A percentile compares a stretch with the other conserved stretches of the same genome.
These are phyloP conservation scores for Colletotrichum horii DNA, from an alignment of 2,329 filamentous ascomycete species.

Conservation along the genomic window DNA sequence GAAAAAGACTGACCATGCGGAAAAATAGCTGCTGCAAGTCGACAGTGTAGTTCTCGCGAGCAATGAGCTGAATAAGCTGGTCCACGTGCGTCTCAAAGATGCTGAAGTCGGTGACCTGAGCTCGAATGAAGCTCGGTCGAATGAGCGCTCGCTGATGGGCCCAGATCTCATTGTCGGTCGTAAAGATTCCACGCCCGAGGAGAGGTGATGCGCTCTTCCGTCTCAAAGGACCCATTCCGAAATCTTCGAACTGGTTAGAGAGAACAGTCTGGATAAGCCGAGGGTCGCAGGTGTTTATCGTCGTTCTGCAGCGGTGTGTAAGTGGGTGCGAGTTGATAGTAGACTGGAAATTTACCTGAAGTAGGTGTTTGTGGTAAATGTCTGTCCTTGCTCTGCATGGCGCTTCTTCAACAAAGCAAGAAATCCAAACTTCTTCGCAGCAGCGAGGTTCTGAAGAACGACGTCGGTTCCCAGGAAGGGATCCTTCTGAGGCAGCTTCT, in stretches of 20 bases:
- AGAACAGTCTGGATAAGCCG: slow-evolving; percentile 62
- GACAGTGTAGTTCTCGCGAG: slow-evolving; percentile 27
- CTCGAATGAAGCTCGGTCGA: slow-evolving; percentile 35
- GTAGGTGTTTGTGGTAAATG: slow-evolving; percentile 6
- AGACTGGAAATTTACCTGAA: not conserved
- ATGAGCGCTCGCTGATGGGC: slow-evolving; percentile 44
- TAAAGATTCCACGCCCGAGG: slow-evolving; percentile 49
- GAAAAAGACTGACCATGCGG: slow-evolving; percentile 25
- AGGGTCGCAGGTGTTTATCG: slow-evolving; percentile 41
- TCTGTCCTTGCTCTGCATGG: not conserved
- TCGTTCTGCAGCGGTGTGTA: not conserved
- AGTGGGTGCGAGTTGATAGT: not conserved
- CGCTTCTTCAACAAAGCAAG: not conserved
- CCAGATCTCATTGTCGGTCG: slow-evolving; percentile 52
- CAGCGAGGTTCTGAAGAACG: not conserved
- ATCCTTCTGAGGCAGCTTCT: slow-evolving; percentile 2
- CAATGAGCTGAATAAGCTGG: slow-evolving; percentile 31
- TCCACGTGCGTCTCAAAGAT: slow-evolving; percentile 30
- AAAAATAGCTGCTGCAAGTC: slow-evolving; percentile 62
- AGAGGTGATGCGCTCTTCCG: slow-evolving; percentile 36
- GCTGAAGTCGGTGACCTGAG: slow-evolving; percentile 31
- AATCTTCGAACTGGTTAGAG: slow-evolving; percentile 57
- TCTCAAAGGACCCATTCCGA: slow-evolving; percentile 41
- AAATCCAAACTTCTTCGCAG: not conserved
- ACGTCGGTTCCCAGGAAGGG: not conserved